Evolutionary conservation across 768 basidiomycete species (phyloP), one percentile per base, ranked within the genome.

Genomic region (Gloeophyllum trabeum): DNA sequence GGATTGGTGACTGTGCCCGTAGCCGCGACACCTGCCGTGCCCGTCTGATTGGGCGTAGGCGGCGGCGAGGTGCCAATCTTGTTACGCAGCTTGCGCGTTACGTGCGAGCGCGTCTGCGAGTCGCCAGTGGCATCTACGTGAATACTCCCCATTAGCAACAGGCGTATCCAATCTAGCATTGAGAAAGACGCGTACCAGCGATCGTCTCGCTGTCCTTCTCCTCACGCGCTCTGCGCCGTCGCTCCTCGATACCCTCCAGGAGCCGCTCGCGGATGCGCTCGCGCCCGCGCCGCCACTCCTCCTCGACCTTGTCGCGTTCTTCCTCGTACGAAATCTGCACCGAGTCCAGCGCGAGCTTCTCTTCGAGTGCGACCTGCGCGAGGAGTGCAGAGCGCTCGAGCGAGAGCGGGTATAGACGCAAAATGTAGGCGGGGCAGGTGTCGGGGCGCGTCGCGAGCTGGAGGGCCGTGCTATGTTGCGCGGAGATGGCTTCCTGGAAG

Each of bases 131-230:
- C 72, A 51, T 90, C 86, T 85, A 56, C 6, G 18, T 23, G n/a
- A n/a, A n/a, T n/a, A n/a, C n/a, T n/a, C n/a, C n/a, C n/a, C n/a
- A n/a, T n/a, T 39, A n/a, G 35, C 18, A 38, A 26, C 21, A 43
- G 40, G 32, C 41, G 41, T 20, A 32, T 35, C 44, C 28, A 40
- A 41, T 35, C 16, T 34, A 26, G 16, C 18, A 40, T 22, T 21
- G 19, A 30, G 42, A 24, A 42, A 25, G 19, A 24, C 23, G 10
- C 25, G 20, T 23, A 24, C 5, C n/a, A 32, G 28, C 28, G 32
- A 75, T 69, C n/a, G 83, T 86, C 51, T 91, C 88, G 46, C 86
- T 84, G 46, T 90, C 88, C 55, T 89, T 90, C 64, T 91, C 88
- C 47, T 91, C 88, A 41, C 88, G 65, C 22, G 88, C 88, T 45